Percentiles rank a stretch among this genome's conserved stretches.
These are phyloP conservation scores for Thelonectria rubi DNA, from an alignment of 2,329 filamentous ascomycete genomes.

Conservation along the genomic window DNA sequence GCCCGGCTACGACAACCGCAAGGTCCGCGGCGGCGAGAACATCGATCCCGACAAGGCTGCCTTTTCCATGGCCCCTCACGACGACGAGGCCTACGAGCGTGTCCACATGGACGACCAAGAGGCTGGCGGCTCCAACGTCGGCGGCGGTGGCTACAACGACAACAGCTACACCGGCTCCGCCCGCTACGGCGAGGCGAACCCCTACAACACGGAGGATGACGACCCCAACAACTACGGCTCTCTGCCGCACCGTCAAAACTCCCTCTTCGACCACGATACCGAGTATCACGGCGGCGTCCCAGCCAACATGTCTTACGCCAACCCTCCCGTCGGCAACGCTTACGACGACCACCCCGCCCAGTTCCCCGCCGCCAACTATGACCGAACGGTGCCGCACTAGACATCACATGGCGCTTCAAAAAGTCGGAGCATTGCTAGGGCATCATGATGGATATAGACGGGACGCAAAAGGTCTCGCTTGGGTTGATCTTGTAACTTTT, in stretches of 20 bases:
- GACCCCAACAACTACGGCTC: conserved; percentile 53
- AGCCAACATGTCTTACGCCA: conserved; percentile 40
- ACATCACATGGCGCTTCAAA: conserved; percentile 31
- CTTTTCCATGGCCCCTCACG: conserved; percentile 73
- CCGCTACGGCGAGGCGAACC: conserved; percentile 50
- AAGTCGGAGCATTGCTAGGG: conserved; percentile 27
- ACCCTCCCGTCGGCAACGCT: conserved; percentile 36
- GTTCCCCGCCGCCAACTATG: conserved; percentile 68
- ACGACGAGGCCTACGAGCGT: conserved; percentile 71
- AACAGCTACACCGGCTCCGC: conserved; percentile 43
- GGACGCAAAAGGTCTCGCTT: conserved; percentile 14
- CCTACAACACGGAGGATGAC: conserved; percentile 52
- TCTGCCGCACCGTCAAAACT: conserved; percentile 49
- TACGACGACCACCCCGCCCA: conserved; percentile 55
- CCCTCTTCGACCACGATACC: conserved; percentile 61
- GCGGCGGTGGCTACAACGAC: conserved; percentile 44
- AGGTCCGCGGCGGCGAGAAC: conserved; percentile 55
- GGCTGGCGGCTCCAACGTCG: conserved; percentile 28
- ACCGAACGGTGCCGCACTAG: conserved; percentile 53
- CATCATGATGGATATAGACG: conserved; percentile 34
- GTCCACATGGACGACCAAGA: conserved; percentile 66
- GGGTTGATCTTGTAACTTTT: conserved; percentile 29
- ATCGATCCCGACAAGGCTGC: conserved; percentile 76
- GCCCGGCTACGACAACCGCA: conserved; percentile 66
- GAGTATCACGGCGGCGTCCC: conserved; percentile 53